Evolutionary conservation across 2,329 filamentous ascomycete species (phyloP).

Genomic region (Phyllosticta citriasiana): DNA sequence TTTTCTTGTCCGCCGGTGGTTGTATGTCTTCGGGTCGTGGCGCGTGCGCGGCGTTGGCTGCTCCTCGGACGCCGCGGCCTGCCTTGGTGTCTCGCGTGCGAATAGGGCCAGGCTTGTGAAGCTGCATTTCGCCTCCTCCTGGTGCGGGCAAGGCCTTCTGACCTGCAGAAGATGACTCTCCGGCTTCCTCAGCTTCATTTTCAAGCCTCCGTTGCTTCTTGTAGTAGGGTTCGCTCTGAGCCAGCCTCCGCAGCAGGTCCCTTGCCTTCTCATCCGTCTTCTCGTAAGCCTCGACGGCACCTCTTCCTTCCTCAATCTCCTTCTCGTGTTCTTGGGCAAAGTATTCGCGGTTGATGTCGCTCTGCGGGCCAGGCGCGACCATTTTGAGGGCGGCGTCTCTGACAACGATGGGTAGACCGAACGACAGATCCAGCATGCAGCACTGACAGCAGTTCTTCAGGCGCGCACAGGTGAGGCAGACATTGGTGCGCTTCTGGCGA

Average conservation of each 20-base stretch:
- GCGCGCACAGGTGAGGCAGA: slow-evolving; percentile 91
- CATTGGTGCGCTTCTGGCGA: slow-evolving; percentile 85
- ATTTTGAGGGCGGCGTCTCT: slow-evolving; percentile 96
- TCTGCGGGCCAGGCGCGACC: slow-evolving; percentile 86
- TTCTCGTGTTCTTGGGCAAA: slow-evolving; percentile 96
- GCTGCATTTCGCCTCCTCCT: slow-evolving; percentile 19
- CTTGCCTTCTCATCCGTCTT: slow-evolving; percentile 96
- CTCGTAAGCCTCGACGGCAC: slow-evolving; percentile 74
- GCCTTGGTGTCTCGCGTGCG: slow-evolving; percentile 54
- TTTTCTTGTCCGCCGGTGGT: slow-evolving; percentile 72
- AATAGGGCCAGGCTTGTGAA: slow-evolving; percentile 57
- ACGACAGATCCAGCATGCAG: slow-evolving; percentile 96
- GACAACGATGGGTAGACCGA: slow-evolving; percentile 88
- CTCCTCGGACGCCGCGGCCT: slow-evolving; percentile 38
- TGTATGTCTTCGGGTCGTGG: slow-evolving; percentile 76
- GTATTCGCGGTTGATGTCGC: slow-evolving; percentile 90
- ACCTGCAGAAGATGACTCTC: slow-evolving; percentile 27
- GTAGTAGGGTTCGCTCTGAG: slow-evolving; percentile 91
- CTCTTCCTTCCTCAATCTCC: slow-evolving; percentile 84
- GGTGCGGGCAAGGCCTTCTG: slow-evolving; percentile 35
- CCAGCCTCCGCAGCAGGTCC: slow-evolving; percentile 73
- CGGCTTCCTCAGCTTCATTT: slow-evolving; percentile 39
- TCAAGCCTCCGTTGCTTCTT: slow-evolving; percentile 74
- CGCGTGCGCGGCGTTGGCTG: slow-evolving; percentile 63
- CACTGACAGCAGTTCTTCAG: slow-evolving; percentile 98